Conservation (phyloP, 148 eudicot species). For the Chenopodium suecicum region DNA sequence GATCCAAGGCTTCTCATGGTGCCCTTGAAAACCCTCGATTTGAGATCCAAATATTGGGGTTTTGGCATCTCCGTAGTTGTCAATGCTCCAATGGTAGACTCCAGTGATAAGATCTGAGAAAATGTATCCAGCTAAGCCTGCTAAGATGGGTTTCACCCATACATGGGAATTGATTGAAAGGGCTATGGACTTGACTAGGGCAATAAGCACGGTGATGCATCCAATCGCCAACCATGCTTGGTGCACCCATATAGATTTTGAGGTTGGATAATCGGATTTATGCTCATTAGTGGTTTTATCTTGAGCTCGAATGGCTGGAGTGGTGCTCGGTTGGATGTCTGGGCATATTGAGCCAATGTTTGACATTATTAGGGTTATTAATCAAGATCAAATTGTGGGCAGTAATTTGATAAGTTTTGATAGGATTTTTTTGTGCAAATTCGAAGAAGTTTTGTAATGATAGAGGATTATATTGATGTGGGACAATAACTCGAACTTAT, state of each 20-base stretch:
- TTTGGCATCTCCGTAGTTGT: constrained; percentile 59
- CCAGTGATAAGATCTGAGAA: constrained; percentile 82
- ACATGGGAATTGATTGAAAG: constrained; percentile 37
- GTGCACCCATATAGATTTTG: constrained; percentile 65
- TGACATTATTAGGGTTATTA: not conserved
- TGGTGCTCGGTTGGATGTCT: constrained; percentile 8
- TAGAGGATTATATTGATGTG: no score
- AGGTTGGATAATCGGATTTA: constrained; percentile 30
- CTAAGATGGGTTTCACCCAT: constrained; percentile 53
- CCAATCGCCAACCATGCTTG: constrained; percentile 75
- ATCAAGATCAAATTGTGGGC: not conserved
- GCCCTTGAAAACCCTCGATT: constrained; percentile 75
- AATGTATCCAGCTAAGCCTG: constrained; percentile 58
- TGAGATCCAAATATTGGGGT: constrained; percentile 75
- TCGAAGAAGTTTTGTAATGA: no score
- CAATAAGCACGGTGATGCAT: constrained; percentile 54
- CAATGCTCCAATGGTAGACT: constrained; percentile 85
- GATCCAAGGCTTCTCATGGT: constrained; percentile 81
- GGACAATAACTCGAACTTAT: no score
- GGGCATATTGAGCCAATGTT: no score
- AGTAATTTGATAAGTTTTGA: no score
- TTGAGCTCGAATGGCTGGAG: not conserved
- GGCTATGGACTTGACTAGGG: constrained; percentile 49
- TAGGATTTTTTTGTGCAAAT: no score
- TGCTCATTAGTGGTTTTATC: constrained; percentile 8